These are phyloP conservation scores for Cicer pinnatifidum DNA, from an alignment of 306 rosid species.

Conservation along the genomic window DNA sequence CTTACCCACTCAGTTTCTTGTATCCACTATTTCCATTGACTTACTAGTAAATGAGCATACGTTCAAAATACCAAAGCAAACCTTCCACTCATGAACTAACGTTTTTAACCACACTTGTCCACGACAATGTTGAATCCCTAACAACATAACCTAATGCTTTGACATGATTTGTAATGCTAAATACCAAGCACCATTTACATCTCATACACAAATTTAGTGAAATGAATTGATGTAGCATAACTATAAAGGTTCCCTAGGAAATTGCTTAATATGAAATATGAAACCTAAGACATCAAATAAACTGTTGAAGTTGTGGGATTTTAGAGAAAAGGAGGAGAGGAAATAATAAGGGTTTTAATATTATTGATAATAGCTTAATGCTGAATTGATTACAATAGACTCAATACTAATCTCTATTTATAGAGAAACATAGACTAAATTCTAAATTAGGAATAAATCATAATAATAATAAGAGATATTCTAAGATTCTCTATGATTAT, in stretches of 20 bases:
- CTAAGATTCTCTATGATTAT: too few species aligned
- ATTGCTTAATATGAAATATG: background rate
- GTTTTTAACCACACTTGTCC: background rate
- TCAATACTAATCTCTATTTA: too few species aligned
- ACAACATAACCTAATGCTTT: conserved; percentile 23
- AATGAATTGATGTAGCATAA: conserved; percentile 8
- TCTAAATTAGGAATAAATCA: too few species aligned
- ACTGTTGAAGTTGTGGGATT: too few species aligned
- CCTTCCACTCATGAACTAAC: background rate
- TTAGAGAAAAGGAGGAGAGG: too few species aligned
- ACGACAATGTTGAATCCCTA: background rate
- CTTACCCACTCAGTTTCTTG: background rate
- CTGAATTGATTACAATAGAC: too few species aligned
- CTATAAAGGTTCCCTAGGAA: background rate
- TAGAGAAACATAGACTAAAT: too few species aligned
- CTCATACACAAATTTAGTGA: background rate
- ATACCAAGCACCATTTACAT: conserved; percentile 31
- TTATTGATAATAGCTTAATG: too few species aligned
- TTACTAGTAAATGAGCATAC: background rate
- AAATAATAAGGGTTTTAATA: too few species aligned
- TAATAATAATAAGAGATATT: too few species aligned
- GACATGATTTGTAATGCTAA: conserved; percentile 22
- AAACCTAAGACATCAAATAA: conserved; percentile 40
- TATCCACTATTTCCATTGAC: background rate
- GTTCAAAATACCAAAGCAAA: conserved; percentile 1